Evolutionary conservation across 2,329 filamentous ascomycete species (phyloP).

Genomic region (Lecanicillium sp.): DNA sequence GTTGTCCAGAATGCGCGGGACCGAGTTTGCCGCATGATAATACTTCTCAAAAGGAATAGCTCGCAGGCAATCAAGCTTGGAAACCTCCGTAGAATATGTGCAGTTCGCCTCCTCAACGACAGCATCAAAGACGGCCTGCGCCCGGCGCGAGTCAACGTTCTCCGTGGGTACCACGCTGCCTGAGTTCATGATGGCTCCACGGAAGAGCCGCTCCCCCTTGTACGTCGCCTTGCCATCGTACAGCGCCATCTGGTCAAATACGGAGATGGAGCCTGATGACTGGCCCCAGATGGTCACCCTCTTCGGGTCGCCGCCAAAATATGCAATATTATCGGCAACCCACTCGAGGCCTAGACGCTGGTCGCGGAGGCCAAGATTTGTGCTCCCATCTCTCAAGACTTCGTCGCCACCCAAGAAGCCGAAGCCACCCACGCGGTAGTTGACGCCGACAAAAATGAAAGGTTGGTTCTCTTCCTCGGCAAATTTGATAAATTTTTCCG

Average conservation of each 20-base stretch:
- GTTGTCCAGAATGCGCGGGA: constrained; percentile 63
- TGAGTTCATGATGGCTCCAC: constrained; percentile 61
- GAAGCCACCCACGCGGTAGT: constrained; percentile 57
- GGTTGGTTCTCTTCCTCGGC: constrained; percentile 42
- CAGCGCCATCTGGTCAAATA: constrained; percentile 56
- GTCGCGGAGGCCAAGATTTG: constrained; percentile 56
- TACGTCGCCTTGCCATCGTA: constrained; percentile 57
- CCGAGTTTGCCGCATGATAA: constrained; percentile 61
- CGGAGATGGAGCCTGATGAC: constrained; percentile 53
- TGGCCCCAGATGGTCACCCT: constrained; percentile 63
- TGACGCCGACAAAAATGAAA: constrained; percentile 58
- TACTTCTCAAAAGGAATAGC: constrained; percentile 33
- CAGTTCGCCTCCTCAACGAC: constrained; percentile 50
- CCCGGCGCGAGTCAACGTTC: constrained; percentile 49
- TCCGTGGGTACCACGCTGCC: constrained; percentile 46
- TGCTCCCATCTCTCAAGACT: constrained; percentile 46
- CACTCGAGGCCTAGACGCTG: constrained; percentile 56
- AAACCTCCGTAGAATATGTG: not conserved
- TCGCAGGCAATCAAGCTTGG: constrained; percentile 7
- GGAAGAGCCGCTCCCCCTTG: constrained; percentile 59
- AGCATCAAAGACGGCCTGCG: constrained; percentile 48
- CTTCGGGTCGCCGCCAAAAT: constrained; percentile 59
- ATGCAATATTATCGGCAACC: constrained; percentile 57
- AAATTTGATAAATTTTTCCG: constrained; percentile 26
- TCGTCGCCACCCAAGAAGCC: constrained; percentile 55